phyloP scores from a whole-genome alignment of 805 yeast species.

The Limtongozyma cylindracea region DNA sequence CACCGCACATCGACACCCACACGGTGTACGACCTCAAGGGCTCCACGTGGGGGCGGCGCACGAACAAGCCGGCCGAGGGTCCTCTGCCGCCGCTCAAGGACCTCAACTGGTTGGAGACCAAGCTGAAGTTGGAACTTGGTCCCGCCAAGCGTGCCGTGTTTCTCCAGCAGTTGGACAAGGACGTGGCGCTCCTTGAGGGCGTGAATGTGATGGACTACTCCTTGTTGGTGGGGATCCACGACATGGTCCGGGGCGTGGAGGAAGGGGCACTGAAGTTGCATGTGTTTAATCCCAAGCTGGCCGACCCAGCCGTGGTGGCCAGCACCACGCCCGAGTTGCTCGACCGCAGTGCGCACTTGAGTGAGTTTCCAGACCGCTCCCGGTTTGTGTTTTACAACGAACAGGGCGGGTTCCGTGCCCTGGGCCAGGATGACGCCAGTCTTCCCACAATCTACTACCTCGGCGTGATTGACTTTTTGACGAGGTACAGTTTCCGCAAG shows the following conservation, averaged over 20 bases:
- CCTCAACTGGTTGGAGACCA: slow-evolving; percentile 57
- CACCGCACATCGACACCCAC: slow-evolving; percentile 76
- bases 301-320: slow-evolving; percentile 11
- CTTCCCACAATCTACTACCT: slow-evolving; percentile 53
- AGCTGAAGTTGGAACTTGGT: slow-evolving; percentile 47
- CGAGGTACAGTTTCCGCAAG: slow-evolving; percentile 28
- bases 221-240: slow-evolving; percentile 69
- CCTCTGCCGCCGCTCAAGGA: slow-evolving; percentile 32
- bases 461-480: slow-evolving; percentile 86
- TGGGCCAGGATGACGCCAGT: slow-evolving; percentile 36
- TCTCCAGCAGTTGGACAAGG: slow-evolving; percentile 45
- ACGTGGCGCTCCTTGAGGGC: slow-evolving; percentile 44
- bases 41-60: slow-evolving; percentile 61
- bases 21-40: slow-evolving; percentile 82
- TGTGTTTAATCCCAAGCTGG: slow-evolving; percentile 16
- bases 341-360: slow-evolving; percentile 12
- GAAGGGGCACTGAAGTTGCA: slow-evolving; percentile 12
- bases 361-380: slow-evolving; percentile 20
- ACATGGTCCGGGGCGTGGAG: slow-evolving; percentile 33
- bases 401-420: slow-evolving; percentile 68
- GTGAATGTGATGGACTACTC: slow-evolving; percentile 93
- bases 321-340: slow-evolving; percentile 20
- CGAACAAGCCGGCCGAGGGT: slow-evolving; percentile 9
- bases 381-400: slow-evolving; percentile 41
- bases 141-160: slow-evolving; percentile 37